Percentiles rank a stretch among this genome's conserved stretches.
phyloP scores from a whole-genome alignment of 345 rosid genomes.

The Eutrema heterophyllum region DNA sequence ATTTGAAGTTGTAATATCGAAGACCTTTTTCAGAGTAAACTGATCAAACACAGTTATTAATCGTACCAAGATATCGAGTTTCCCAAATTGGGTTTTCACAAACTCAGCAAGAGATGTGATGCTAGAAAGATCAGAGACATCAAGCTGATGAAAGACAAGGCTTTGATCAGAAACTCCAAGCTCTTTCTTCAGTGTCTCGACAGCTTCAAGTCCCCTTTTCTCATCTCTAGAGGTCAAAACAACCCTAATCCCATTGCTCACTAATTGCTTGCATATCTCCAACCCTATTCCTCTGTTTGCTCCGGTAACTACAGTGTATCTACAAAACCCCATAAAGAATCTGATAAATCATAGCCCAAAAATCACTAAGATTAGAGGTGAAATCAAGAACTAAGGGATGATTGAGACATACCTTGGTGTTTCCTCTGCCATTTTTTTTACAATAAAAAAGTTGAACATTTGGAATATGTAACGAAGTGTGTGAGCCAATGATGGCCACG shows the following conservation, averaged over 20 bases:
- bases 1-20: not conserved
- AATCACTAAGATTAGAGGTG: not conserved
- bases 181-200: conserved; percentile 32
- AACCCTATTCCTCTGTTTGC: conserved; percentile 48
- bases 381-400: conserved; percentile 4
- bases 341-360: not conserved
- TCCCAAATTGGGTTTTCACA: conserved; percentile 36
- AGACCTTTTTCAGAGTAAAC: not conserved
- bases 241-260: conserved; percentile 22
- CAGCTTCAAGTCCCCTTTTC: conserved; percentile 40
- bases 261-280: conserved; percentile 37
- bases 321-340: not conserved
- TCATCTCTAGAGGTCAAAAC: conserved; percentile 41
- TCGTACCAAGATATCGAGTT: conserved; percentile 50
- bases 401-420: not conserved
- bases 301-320: conserved; percentile 42
- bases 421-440: conserved; percentile 13
- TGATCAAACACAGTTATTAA: not conserved
- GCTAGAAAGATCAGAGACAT: conserved; percentile 39
- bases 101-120: conserved; percentile 37
- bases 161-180: conserved; percentile 26
- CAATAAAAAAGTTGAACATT: too few relatives aligned
- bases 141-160: conserved; percentile 47
- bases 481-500: too few relatives aligned
- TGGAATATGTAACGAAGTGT: too few relatives aligned